Base-by-base conservation (phyloP, 116 monocot species). In the Cymodocea nodosa region DNA sequence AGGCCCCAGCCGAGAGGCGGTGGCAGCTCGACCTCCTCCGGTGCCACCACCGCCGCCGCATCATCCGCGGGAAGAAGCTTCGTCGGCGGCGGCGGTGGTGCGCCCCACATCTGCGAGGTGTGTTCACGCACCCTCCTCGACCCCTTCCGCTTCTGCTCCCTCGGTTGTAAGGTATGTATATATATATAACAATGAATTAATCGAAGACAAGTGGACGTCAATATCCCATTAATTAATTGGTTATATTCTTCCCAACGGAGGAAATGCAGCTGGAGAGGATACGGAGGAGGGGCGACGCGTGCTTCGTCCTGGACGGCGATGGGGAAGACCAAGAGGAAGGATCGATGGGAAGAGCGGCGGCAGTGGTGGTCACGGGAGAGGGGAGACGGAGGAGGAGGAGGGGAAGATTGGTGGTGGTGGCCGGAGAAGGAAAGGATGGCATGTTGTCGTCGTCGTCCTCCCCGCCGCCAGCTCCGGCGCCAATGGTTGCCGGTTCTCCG, bases 71-170 rank as follows among this genome's bases (percentile, higher is more conserved):
- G 19, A 12, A 40, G 22, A 50, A 9, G 3, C 16, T 24, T 20
- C 23, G n/a, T 16, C 52, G 30, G 23, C 23, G 68, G 62, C 55
- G 77, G 68, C 35, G 66, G 52, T 20, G 71, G 71, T 19, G 66
- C 66, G 4, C 65, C 83, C 9, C 87, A 94, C 82, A 59, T 71
- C 23, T 94, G 94, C 80, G 87, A 89, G 87, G 82, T 94, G 74
- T 94, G 94, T 75, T 53, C 67, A 9, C 74, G 94, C 12, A 78
- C 89, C 51, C 82, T 94, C 51, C 87, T 94, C 75, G 89, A 94
- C 54, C 86, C 82, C 71, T 84, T 87, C 80, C 86, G 94, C 35
- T 94, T 94, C 82, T 94, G 94, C 82, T 94, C 94, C 51, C 87
- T 94, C 49, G 74, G 74, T 40, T 74, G 74, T 59, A 74, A 74